Base-by-base conservation (phyloP, 257 asterid species). In the Solanum dulcamara region DNA sequence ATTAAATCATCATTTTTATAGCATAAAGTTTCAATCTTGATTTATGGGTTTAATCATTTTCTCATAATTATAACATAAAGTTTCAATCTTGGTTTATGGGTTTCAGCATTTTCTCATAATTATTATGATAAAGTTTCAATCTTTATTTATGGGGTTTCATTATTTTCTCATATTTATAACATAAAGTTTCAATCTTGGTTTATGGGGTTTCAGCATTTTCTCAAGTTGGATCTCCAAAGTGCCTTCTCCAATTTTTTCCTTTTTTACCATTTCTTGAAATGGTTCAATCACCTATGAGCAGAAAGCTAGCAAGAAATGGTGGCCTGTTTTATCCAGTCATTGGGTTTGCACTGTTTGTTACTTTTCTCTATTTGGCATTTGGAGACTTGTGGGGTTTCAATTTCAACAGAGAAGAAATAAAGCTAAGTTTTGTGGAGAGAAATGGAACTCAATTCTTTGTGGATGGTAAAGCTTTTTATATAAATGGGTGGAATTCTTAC, bases 401-500 rank as follows among this genome's bases (percentile, higher is more conserved):
- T 89, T 85, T 83, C 26, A 87, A 87, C 81, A 83, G 51, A 37
- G 80, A 86, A 20, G 93, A 89, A 48, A 88, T 89, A 38, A 89
- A 90, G 55, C 87, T 92, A 86, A 93, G 97, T 81, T 95, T 94
- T 88, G 98, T 96, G 86, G 98, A 90, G 90, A 95, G 98, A 84
- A 96, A 96, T 91, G 99, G 98, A 79, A 93, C 94, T 87, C 98
- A 95, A 88, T 96, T 96, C 89, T 79, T 89, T 57, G 92, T 93
- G 85, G 99, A 96, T 90, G 98, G 98, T 50, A 93, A 80, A 81
- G 97, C 93, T 10, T 95, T 96, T 87, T 94, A 95, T 40, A 89
- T 96, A 81, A 96, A 95, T 89, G 99, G 99, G 4, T 96, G 99
- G 99, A 96, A 96, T 62, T 96, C 99, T 84, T 96, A 96, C 82